Conservation (phyloP, 768 basidiomycete species). For the Leccinum subtestaceum region DNA sequence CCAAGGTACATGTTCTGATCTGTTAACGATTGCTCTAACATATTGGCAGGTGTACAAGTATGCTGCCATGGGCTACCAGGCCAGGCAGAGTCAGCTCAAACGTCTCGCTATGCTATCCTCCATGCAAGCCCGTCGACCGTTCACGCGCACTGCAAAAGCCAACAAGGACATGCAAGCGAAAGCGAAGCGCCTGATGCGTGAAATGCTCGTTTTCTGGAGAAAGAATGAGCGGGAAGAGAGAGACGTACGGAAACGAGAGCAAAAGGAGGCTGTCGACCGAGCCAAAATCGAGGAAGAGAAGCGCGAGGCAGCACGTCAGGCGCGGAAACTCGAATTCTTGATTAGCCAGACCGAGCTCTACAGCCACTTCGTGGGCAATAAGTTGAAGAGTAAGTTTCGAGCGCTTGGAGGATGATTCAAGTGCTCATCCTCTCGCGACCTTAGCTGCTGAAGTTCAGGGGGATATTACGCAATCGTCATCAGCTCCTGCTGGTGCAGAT, state of each 20-base stretch:
- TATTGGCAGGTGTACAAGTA: conserved; percentile 72
- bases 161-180: conserved; percentile 83
- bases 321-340: conserved; percentile 95
- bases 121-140: conserved; percentile 75
- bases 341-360: conserved; percentile 99
- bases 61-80: conserved; percentile 61
- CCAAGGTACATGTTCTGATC: conserved; percentile 51
- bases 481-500: conserved; percentile 56
- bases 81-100: conserved; percentile 66
- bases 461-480: conserved; percentile 39
- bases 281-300: conserved; percentile 89
- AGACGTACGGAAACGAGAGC: conserved; percentile 87
- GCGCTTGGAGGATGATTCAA: conserved; percentile 16
- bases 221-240: conserved; percentile 97
- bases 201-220: conserved; percentile 97
- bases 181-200: conserved; percentile 85
- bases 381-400: conserved; percentile 77
- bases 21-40: conserved; percentile 5
- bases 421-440: conserved; percentile 13
- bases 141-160: conserved; percentile 69
- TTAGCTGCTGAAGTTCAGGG: conserved; percentile 79
- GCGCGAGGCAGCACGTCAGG: conserved; percentile 89
- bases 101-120: conserved; percentile 74
- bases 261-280: conserved; percentile 89
- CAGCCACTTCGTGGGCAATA: conserved; percentile 98